phyloP scores from a whole-genome alignment of 345 rosid species.

The Linum usitatissimum region DNA sequence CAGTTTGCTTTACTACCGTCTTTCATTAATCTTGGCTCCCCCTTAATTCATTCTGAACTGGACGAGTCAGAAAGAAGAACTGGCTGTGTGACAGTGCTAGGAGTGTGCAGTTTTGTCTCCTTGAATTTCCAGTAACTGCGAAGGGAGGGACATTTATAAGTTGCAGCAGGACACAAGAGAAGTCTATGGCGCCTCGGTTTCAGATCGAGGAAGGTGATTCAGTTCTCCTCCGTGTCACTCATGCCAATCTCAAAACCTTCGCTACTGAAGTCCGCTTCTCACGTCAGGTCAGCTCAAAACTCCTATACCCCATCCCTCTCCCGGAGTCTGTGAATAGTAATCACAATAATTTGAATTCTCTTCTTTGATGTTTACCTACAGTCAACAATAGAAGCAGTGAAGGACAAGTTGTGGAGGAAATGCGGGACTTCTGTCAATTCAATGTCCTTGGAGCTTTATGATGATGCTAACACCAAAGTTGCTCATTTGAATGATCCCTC shows the following conservation, averaged over 20 bases:
- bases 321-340: not conserved
- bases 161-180: no score
- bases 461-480: slow-evolving; percentile 55
- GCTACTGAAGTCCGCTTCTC: slow-evolving; percentile 58
- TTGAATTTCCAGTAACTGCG: no score
- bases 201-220: slow-evolving; percentile 39
- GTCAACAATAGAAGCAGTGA: slow-evolving; percentile 59
- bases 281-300: slow-evolving; percentile 35
- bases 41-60: no score
- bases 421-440: slow-evolving; percentile 69
- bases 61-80: no score
- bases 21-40: no score
- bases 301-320: not conserved
- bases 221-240: slow-evolving; percentile 60
- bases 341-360: not conserved
- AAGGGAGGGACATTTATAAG: no score
- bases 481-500: slow-evolving; percentile 39
- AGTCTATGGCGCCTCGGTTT: not conserved
- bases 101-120: no score
- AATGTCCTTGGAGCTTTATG: slow-evolving; percentile 74
- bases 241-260: slow-evolving; percentile 68
- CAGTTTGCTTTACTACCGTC: no score
- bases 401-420: slow-evolving; percentile 87
- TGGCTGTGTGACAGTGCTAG: no score
- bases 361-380: slow-evolving; percentile 13